A percentile compares a stretch with the other conserved stretches of the same genome.
phyloP scores from a whole-genome alignment of 129 eudicot species.

The Escallonia herrerae region DNA sequence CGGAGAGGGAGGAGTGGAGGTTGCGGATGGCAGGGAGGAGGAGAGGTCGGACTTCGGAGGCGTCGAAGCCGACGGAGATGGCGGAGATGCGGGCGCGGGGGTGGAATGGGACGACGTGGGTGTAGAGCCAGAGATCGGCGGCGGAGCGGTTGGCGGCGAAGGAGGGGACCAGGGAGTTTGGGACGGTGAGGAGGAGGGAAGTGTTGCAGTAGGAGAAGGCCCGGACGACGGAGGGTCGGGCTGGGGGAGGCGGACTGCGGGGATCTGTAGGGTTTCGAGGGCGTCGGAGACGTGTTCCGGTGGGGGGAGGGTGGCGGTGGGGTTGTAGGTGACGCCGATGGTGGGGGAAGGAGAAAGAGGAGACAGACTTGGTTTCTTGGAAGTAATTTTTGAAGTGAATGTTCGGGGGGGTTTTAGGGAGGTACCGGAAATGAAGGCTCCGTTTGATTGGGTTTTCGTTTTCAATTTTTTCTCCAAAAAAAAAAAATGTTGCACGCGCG shows the following conservation, averaged over 20 bases:
- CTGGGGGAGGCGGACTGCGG: slow-evolving; percentile 53
- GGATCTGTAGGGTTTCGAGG: slow-evolving; percentile 38
- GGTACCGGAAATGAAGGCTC: too few relatives aligned
- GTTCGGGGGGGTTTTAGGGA: too few relatives aligned
- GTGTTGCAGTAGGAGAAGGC: slow-evolving; percentile 71
- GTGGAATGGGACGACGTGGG: slow-evolving; percentile 70
- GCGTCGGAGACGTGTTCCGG: slow-evolving; percentile 46
- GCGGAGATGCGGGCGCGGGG: slow-evolving; percentile 68
- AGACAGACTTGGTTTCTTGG: background rate
- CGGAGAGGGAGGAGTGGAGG: slow-evolving; percentile 37
- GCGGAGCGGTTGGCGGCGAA: slow-evolving; percentile 65
- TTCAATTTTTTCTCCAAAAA: too few relatives aligned
- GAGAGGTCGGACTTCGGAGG: slow-evolving; percentile 31
- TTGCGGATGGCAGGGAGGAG: slow-evolving; percentile 58
- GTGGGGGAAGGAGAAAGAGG: slow-evolving; percentile 29
- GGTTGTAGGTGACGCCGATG: slow-evolving; percentile 58
- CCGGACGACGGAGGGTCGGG: slow-evolving; percentile 49
- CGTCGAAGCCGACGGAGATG: slow-evolving; percentile 70
- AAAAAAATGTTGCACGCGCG: too few relatives aligned
- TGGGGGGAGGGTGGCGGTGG: slow-evolving; percentile 34
- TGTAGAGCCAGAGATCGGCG: slow-evolving; percentile 55
- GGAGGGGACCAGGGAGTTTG: slow-evolving; percentile 51
- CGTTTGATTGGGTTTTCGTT: too few relatives aligned
- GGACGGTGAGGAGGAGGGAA: slow-evolving; percentile 70
- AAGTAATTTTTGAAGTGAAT: too few relatives aligned